phyloP scores from a whole-genome alignment of 305 asterid genomes.

The Rubia peregrina region DNA sequence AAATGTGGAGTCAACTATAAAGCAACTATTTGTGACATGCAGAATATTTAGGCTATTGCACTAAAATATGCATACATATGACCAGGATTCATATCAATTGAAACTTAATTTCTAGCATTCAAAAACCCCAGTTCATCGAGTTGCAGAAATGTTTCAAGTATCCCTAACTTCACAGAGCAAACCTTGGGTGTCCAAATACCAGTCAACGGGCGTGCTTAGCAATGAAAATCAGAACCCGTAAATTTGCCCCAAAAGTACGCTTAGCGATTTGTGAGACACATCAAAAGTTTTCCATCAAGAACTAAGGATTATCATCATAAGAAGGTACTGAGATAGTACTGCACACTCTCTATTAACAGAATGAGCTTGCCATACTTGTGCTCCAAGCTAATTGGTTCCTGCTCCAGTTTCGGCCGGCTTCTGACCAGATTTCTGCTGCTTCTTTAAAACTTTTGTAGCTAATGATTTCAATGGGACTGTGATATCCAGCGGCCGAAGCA shows the following conservation, averaged over 20 bases:
- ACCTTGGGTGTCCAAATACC: too few relatives aligned
- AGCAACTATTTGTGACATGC: too few relatives aligned
- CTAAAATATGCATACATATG: too few relatives aligned
- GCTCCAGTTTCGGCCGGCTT: slow-evolving; percentile 21
- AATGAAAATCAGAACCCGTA: background rate
- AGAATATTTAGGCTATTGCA: too few relatives aligned
- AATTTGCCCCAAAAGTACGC: background rate
- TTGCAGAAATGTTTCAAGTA: background rate
- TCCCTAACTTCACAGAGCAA: background rate
- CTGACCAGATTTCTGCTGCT: slow-evolving; percentile 31
- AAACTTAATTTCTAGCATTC: background rate
- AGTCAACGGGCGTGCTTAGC: background rate
- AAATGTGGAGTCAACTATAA: too few relatives aligned
- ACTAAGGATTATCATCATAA: too few relatives aligned
- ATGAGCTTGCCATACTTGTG: too few relatives aligned
- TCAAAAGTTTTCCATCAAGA: too few relatives aligned
- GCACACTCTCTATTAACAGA: too few relatives aligned
- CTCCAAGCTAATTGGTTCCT: background rate
- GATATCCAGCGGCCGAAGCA: slow-evolving; percentile 55
- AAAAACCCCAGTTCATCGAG: background rate
- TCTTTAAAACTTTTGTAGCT: slow-evolving; percentile 38
- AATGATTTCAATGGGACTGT: slow-evolving; percentile 43
- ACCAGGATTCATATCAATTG: background rate
- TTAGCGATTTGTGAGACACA: background rate
- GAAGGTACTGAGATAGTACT: too few relatives aligned